Evolutionary conservation across 352 stramenopile genomes (phyloP), one percentile per base, ranked within the genome.

Genomic region (Blastocystis sp.): DNA sequence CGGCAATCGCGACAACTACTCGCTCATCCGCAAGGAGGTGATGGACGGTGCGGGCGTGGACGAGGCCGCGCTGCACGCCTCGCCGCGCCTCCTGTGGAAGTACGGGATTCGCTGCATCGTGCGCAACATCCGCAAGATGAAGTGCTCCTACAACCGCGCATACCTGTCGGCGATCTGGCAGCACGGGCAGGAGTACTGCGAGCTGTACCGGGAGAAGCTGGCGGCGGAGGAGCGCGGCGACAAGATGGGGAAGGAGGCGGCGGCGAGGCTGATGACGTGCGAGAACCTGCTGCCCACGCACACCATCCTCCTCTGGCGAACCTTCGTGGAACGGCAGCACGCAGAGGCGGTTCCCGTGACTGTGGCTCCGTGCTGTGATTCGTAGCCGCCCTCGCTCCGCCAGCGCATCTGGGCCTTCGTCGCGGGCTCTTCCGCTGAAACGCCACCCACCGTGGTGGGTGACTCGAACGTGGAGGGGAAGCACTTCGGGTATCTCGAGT

Each of bases 1-100:
- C 11, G 74, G 45, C 14, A 84, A 84, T 48, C 74, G 74, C 41
- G 74, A 84, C 48, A 84, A 84, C 61, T 84, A 84, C 56, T 84
- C 74, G 14, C 74, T 70, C 23, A 62, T 84, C 3, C 48, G 74
- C 9, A 21, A 62, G 34, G 74, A 84, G 14, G 60, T 84, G 19
- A 53, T 84, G 21, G 40, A 40, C 10, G 45, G 34, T 1, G 74
- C 34, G 34, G 28, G 52, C 21, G 21, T 67, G 40, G 5, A 77
- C 19, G 43, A 43, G 9, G 40, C 21, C 40, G 56, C 28, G 41
- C 23, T 84, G 7, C 28, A 28, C 3, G 59, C 21, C 28, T 23
- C 65, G 14, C 52, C 74, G 28, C 45, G 45, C 5, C 40, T 67
- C 10, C 19, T 84, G 14, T 84, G 74, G 74, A 41, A 52, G 11